Evolutionary conservation across 441 rosid genomes (phyloP).

Genomic region (Euphorbia celastroides): DNA sequence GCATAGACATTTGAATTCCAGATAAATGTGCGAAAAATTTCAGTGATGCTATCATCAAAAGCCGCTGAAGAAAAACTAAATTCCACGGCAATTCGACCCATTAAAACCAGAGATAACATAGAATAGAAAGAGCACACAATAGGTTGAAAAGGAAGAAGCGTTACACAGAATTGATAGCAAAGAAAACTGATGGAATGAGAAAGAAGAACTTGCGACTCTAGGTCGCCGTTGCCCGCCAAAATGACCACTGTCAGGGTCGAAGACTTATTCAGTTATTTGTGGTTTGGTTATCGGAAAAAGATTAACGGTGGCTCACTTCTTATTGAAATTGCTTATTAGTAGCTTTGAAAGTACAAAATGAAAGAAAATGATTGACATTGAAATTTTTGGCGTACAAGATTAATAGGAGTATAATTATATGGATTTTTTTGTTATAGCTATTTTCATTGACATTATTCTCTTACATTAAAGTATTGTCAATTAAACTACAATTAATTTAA

Average conservation of each 20-base stretch:
- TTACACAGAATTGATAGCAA: background rate
- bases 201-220: background rate
- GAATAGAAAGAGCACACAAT: background rate
- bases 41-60: background rate
- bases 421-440: too few species aligned
- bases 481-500: too few species aligned
- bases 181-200: background rate
- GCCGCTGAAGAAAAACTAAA: background rate
- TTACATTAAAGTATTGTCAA: too few species aligned
- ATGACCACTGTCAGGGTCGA: background rate
- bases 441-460: too few species aligned
- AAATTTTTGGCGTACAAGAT: too few species aligned
- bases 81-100: background rate
- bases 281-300: background rate
- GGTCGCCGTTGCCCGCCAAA: constrained; percentile 4
- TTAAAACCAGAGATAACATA: background rate
- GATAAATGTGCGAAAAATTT: background rate
- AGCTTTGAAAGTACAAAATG: too few species aligned
- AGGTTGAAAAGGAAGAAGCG: background rate
- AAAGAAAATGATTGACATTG: too few species aligned
- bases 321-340: too few species aligned
- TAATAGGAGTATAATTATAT: too few species aligned
- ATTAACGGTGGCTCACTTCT: too few species aligned
- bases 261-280: background rate
- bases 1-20: background rate